Evolutionary conservation across 805 yeast genomes (phyloP), one percentile per base, ranked within the genome.

Genomic region (Pichia cephalocereana): DNA sequence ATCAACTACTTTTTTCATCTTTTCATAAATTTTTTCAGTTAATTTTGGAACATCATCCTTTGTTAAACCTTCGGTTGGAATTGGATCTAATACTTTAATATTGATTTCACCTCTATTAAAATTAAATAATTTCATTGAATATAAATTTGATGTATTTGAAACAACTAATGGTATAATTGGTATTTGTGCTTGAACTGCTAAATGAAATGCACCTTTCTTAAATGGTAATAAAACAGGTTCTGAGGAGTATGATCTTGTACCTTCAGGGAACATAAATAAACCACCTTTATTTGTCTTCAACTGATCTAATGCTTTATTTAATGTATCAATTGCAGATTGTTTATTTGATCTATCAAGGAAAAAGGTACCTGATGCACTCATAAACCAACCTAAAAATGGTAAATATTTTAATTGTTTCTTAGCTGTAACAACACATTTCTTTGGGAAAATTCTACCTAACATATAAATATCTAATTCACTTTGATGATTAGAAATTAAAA

Each of bases 171-270:
- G 99, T 26, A 93, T 79, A 45, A 93, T 72, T 18, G 98, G 98
- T 37, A 91, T 81, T 40, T 79, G 80, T 7, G 95, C 95, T 67
- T 89, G 96, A 53, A 86, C 84, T 8, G 99, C 99, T 61, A 93
- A 75, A 67, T 93, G 97, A 80, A 93, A 93, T 0, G 98, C 97
- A 47, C 99, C 99, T 64, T 93, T 93, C 67, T 93, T 93, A 70
- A 93, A 88, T 1, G 96, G 95, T 44, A 88, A 73, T 63, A 93
- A 68, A 4, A 74, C 79, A 45, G 95, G 82, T 36, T 73, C 74
- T 26, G 77, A 67, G 11, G 84, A 68, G 54, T 83, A 85, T 0
- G 97, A 88, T 66, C 99, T 79, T 2, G 99, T 93, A 28, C 99
- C 99, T 67, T 93, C 99, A 27, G 98, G 96, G 73, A 90, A 93